phyloP scores from a whole-genome alignment of 208 protist species.

The Leishmania aethiopica region DNA sequence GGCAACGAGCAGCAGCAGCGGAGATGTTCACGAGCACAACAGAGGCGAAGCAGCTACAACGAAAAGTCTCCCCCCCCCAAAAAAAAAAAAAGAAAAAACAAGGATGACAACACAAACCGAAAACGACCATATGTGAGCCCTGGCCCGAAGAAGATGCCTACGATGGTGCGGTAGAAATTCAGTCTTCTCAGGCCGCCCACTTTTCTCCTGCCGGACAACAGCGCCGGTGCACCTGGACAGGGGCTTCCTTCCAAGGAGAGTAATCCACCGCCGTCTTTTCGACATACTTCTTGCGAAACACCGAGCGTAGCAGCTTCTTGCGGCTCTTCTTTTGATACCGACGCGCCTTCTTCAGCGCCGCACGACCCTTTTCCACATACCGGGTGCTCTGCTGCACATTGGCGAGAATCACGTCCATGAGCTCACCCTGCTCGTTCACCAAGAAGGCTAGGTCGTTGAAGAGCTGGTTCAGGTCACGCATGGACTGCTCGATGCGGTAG shows the following conservation, averaged over 20 bases:
- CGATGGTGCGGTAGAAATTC: not conserved
- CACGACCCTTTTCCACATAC: slow-evolving; percentile 68
- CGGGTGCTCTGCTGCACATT: slow-evolving; percentile 65
- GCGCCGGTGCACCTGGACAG: not conserved
- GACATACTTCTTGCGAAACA: not conserved
- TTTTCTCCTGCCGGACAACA: not conserved
- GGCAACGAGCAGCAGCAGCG: not conserved
- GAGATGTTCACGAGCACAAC: not conserved
- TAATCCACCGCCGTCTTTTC: not conserved
- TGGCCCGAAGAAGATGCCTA: not conserved
- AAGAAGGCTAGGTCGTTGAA: slow-evolving; percentile 91
- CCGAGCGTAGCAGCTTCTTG: no score
- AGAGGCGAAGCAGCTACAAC: not conserved
- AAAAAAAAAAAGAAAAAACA: no score
- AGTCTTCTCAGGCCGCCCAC: not conserved
- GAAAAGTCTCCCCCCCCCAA: no score
- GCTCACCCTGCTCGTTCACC: slow-evolving; percentile 87
- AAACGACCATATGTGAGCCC: not conserved
- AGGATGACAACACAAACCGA: no score
- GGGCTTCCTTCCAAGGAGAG: not conserved
- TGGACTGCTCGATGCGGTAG: slow-evolving; percentile 87
- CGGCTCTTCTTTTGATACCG: slow-evolving; percentile 81
- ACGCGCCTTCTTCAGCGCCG: slow-evolving; percentile 74
- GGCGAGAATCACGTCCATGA: slow-evolving; percentile 83
- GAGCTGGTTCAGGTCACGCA: slow-evolving; percentile 87